Evolutionary conservation across 768 basidiomycete species (phyloP).

Genomic region (Collybiopsis luxurians): DNA sequence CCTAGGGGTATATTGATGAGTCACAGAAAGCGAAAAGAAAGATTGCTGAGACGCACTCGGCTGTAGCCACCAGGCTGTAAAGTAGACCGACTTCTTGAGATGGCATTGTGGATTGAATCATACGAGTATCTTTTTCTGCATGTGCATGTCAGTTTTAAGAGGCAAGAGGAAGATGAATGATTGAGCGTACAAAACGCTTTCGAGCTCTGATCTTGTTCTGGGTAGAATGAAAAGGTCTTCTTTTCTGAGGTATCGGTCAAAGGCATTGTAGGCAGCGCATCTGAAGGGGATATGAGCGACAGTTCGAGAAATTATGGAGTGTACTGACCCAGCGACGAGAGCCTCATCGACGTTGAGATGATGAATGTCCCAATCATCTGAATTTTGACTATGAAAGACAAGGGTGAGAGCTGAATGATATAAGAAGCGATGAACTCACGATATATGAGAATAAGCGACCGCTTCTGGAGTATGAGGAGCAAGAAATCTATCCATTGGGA

Average conservation of each 20-base stretch:
- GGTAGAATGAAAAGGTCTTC: constrained; percentile 72
- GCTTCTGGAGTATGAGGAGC: constrained; percentile 76
- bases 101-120: constrained; percentile 79
- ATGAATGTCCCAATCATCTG: constrained; percentile 64
- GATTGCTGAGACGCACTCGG: constrained; percentile 33
- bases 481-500: constrained; percentile 65
- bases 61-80: constrained; percentile 55
- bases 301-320: too few species aligned
- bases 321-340: constrained; percentile 69
- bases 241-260: constrained; percentile 70
- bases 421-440: constrained; percentile 38
- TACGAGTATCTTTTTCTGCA: constrained; percentile 70
- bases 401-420: constrained; percentile 10
- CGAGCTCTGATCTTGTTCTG: constrained; percentile 60
- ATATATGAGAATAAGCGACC: constrained; percentile 62
- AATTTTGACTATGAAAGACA: constrained; percentile 52
- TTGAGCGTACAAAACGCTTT: constrained; percentile 64
- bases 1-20: constrained; percentile 32
- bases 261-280: constrained; percentile 78
- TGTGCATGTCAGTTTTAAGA: not conserved
- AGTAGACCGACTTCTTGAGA: constrained; percentile 63
- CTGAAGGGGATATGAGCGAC: too few species aligned
- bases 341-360: constrained; percentile 70
- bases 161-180: not conserved
- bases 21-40: not conserved